Evolutionary conservation across 202 grass and related monocot genomes (phyloP).

Genomic region (Bolboschoenoplectus hybrid): DNA sequence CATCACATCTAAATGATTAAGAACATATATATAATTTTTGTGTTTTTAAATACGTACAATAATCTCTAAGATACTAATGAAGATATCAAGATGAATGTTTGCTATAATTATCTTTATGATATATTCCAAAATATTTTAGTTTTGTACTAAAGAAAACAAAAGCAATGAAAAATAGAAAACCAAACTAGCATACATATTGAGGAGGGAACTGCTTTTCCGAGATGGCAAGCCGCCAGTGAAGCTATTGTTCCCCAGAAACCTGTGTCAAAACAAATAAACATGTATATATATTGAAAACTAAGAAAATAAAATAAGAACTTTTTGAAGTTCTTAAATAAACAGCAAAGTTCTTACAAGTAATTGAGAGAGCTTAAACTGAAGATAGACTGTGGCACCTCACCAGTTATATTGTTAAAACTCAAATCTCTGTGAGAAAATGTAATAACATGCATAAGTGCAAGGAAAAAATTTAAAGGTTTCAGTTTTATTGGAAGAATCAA

Average conservation of each 20-base stretch:
- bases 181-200: constrained; percentile 41
- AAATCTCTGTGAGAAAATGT: constrained; percentile 43
- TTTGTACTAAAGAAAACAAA: neutral
- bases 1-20: neutral
- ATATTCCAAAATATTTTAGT: neutral
- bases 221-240: constrained; percentile 45
- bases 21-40: neutral
- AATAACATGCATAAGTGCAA: neutral
- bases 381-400: constrained; percentile 44
- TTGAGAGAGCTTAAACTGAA: constrained; percentile 43
- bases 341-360: constrained; percentile 44
- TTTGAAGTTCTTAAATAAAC: constrained; percentile 8
- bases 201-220: constrained; percentile 37
- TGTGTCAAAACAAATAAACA: constrained; percentile 14
- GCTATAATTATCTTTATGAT: neutral
- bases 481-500: neutral
- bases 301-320: constrained; percentile 12
- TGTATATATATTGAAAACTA: neutral
- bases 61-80: neutral
- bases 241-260: constrained; percentile 57
- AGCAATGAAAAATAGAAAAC: constrained; percentile 9
- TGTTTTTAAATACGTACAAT: neutral
- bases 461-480: neutral
- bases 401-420: constrained; percentile 54
- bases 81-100: neutral